Evolutionary conservation across 441 rosid genomes (phyloP), one percentile per base, ranked within the genome.

Genomic region (Jatropha multifida): DNA sequence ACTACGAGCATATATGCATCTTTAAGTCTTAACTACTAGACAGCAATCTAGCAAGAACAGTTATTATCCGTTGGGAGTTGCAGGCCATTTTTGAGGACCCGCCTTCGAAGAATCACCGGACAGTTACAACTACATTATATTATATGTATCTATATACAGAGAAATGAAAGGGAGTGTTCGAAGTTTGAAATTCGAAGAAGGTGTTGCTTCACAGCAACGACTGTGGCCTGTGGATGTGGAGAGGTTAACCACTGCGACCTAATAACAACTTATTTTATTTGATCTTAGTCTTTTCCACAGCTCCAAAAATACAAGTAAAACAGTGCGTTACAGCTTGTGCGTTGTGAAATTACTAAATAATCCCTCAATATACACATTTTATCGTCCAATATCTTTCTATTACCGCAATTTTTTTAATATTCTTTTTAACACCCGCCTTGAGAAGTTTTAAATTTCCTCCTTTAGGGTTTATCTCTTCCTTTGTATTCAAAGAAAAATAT

Each of bases 141-240:
- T 23, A 23, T 23, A 23, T 23, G 23, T 23, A 23, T 23, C 23
- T 23, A 23, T 52, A 17, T n/a, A 4, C 8, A 54, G 20, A 54
- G 41, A n/a, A 46, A 63, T 54, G 51, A 59, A 20, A 52, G 9
- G 42, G 20, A 67, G 56, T 20, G 69, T 60, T 63, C 3, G n/a
- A 52, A 52, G 58, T 1, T 14, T 4, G 7, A 17, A 17, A 4
- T 15, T 17, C 6, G 48, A 44, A 44, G 66, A 73, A 76, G 58
- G 74, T 68, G 5, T 83, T 73, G 85, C 88, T 86, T 87, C 67
- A 83, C 55, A 88, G 44, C 87, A 82, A 89, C 79, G 86, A 56
- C 59, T 54, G 7, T 15, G 48, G 48, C 7, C 7, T 85, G 54
- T 7, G 74, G 90, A 87, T 80, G 84, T 81, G 67, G 88, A 88